Evolutionary conservation across 352 stramenopile genomes (phyloP), one percentile per base, ranked within the genome.

Genomic region (Phytophthora agathidicida): DNA sequence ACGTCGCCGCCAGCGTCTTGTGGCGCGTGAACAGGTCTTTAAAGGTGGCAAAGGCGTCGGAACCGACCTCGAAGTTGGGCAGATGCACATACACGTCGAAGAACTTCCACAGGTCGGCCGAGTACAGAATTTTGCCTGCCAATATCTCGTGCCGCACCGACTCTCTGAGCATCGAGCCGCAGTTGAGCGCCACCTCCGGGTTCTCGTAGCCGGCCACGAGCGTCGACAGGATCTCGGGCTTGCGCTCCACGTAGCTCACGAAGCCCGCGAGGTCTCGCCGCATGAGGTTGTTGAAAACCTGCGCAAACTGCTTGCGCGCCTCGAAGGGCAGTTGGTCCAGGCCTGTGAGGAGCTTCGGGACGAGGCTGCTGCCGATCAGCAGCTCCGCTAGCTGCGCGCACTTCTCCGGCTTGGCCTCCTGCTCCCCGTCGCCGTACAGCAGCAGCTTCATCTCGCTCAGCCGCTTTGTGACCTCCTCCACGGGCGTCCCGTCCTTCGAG

Each of bases 31-130:
- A 79, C 22, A 97, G 58, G 38, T 96, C 88, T 54, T 93, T 93
- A 37, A 98, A 88, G 2, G 88, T 96, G 16, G 84, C 77, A 52
- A 98, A 97, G 19, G 89, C 89, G 54, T 98, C 92, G 35, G 89
- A 96, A 7, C 87, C 89, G 38, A 98, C 82, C 57, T 97, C 91
- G 72, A 98, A 98, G 72, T 97, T 96, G 23, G 88, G 83, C 32
- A 93, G 65, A 65, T 97, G 89, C 17, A 96, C 85, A 48, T 95
- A 96, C 50, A 73, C 67, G 64, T 96, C 88, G 53, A 97, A 96
- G 55, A 97, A 97, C 60, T 92, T 91, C 88, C 89, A 96, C 22
- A 96, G 62, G 27, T 92, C 77, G 8, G 83, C 66, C 60, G 82
- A 91, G 69, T 90, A 89, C 28, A 96, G 65, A 22, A 94, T 80